A percentile compares a stretch with the other conserved stretches of the same genome.
phyloP scores from a whole-genome alignment of 2,329 filamentous ascomycete species.

The Lecanoromycetidae sp. region DNA sequence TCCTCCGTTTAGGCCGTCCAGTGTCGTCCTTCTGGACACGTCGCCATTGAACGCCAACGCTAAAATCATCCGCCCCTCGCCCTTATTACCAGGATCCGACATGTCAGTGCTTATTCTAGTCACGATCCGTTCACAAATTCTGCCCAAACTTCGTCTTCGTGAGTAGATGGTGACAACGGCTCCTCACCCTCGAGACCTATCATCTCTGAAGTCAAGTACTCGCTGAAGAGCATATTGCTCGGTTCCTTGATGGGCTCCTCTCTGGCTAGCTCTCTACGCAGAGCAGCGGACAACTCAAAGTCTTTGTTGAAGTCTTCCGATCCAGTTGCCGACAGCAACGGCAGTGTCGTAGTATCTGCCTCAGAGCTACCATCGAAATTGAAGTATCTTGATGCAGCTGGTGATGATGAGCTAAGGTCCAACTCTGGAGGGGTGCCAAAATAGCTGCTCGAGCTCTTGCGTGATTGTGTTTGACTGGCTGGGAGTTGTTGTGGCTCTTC shows the following conservation, averaged over 20 bases:
- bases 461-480: neutral
- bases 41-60: conserved; percentile 8
- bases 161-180: no score
- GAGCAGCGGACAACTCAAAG: conserved; percentile 5
- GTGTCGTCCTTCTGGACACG: neutral
- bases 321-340: neutral
- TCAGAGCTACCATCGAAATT: conserved; percentile 13
- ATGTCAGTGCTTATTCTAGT: no score
- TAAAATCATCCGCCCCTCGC: conserved; percentile 1
- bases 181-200: no score
- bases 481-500: conserved; percentile 4
- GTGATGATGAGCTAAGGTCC: conserved; percentile 16
- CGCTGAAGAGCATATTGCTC: neutral
- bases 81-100: no score
- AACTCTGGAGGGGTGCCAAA: conserved; percentile 15
- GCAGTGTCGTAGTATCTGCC: neutral
- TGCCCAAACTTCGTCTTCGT: no score
- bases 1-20: neutral
- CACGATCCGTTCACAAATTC: no score
- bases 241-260: neutral
- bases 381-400: conserved; percentile 13
- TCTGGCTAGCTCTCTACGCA: neutral
- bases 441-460: conserved; percentile 6
- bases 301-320: neutral
- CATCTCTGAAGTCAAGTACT: conserved; percentile 5